Evolutionary conservation across 768 basidiomycete genomes (phyloP), one percentile per base, ranked within the genome.

Genomic region (Butyriboletus loyo): DNA sequence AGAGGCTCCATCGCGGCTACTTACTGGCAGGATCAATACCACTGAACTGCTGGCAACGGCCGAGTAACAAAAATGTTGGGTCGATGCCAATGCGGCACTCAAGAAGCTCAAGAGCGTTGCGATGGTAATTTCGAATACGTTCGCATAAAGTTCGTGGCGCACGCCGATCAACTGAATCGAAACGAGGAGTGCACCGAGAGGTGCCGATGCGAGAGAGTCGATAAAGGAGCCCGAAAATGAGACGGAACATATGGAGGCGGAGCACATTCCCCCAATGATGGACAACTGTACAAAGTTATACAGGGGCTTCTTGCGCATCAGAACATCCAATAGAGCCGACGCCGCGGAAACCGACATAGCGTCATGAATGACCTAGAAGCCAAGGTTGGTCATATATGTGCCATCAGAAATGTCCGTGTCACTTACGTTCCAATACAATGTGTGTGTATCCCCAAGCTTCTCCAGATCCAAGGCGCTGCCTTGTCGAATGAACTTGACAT

Each of bases 41-140:
- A 92, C 82, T 5, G 87, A 83, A 32, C 81, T 82, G 7, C 87
- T 87, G 0, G 87, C 86, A 50, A 92, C 74, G 0, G 92, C 87
- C 0, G 90, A 83, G 63, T 89, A 93, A 69, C 91, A 94, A 56
- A 94, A 83, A 28, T 76, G 69, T n/a, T 75, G 69, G 1, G 86
- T 82, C 14, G 82, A 76, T 0, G 87, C 85, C 38, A 93, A 72
- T 3, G 84, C 88, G 27, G 87, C 89, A 8, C 89, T 77, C 38
- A 91, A 50, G 70, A 94, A 93, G 49, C 89, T 89, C 67, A 89
- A 78, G 24, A 92, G 72, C 3, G 84, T 86, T 5, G 92, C 85
- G 45, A 92, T 79, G 13, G 86, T 88, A 54, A 93, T 90, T 60
- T 90, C 89, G 52, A 89, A 92, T 28, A 93, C 82, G 51, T 89